phyloP scores from a whole-genome alignment of 441 rosid genomes.

The Arabidopsis lyrata region DNA sequence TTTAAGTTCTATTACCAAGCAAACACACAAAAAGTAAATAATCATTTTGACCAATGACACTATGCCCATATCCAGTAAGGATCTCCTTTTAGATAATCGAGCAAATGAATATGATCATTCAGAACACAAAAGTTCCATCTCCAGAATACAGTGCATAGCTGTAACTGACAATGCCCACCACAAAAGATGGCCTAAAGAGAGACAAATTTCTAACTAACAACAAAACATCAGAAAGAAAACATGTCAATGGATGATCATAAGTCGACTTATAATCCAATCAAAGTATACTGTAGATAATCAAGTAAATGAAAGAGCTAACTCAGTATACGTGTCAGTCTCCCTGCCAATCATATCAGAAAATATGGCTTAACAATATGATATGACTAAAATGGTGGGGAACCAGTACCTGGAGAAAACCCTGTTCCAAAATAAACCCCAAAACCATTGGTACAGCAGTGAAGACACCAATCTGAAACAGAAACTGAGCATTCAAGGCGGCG shows the following conservation, averaged over 20 bases:
- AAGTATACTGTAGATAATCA: neutral
- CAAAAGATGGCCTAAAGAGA: neutral
- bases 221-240: constrained; percentile 5
- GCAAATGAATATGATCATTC: constrained; percentile 9
- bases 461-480: constrained; percentile 95
- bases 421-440: constrained; percentile 90
- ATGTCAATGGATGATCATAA: neutral
- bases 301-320: constrained; percentile 12
- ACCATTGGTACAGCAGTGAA: constrained; percentile 98
- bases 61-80: constrained; percentile 10
- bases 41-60: neutral
- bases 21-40: constrained; percentile 16
- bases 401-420: constrained; percentile 86
- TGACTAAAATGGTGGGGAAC: constrained; percentile 32
- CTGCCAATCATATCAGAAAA: constrained; percentile 25
- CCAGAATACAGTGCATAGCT: neutral
- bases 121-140: constrained; percentile 1
- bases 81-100: constrained; percentile 15
- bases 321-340: constrained; percentile 14
- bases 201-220: constrained; percentile 8
- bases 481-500: constrained; percentile 92
- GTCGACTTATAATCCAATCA: constrained; percentile 1
- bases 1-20: constrained; percentile 12
- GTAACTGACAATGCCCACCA: constrained; percentile 12
- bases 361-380: constrained; percentile 19